Conservation (phyloP, 2,329 filamentous ascomycete genomes). For the Lomentospora prolificans region DNA sequence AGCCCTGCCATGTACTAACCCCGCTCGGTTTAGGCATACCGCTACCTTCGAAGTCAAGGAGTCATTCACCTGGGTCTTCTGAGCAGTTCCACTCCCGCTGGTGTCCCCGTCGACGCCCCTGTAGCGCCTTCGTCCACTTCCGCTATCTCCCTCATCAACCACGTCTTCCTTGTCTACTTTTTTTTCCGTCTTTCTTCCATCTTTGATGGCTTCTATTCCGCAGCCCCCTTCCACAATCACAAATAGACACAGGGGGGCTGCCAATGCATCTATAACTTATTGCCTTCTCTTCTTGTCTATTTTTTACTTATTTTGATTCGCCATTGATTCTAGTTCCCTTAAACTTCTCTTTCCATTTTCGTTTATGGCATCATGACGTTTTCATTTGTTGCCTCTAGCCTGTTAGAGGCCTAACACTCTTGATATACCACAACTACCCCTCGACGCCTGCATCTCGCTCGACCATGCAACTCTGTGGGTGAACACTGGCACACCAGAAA, state of each 20-base stretch:
- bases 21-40: slow-evolving; percentile 27
- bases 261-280: neutral
- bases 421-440: neutral
- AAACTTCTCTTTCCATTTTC: neutral
- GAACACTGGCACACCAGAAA: neutral
- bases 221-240: neutral
- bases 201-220: neutral
- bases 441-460: neutral
- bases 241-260: neutral
- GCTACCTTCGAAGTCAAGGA: slow-evolving; percentile 49
- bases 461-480: neutral
- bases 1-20: slow-evolving; percentile 4
- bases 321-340: neutral
- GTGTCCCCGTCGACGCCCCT: neutral
- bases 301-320: neutral
- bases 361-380: neutral
- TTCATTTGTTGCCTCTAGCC: neutral
- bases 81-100: slow-evolving; percentile 5
- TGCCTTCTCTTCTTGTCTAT: neutral
- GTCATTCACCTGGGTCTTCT: slow-evolving; percentile 58
- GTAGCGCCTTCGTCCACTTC: neutral
- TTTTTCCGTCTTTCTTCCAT: neutral
- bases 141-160: too few species aligned
- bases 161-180: neutral
- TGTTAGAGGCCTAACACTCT: neutral